phyloP scores from a whole-genome alignment of 78 protist genomes.

The Emiliania huxleyi region DNA sequence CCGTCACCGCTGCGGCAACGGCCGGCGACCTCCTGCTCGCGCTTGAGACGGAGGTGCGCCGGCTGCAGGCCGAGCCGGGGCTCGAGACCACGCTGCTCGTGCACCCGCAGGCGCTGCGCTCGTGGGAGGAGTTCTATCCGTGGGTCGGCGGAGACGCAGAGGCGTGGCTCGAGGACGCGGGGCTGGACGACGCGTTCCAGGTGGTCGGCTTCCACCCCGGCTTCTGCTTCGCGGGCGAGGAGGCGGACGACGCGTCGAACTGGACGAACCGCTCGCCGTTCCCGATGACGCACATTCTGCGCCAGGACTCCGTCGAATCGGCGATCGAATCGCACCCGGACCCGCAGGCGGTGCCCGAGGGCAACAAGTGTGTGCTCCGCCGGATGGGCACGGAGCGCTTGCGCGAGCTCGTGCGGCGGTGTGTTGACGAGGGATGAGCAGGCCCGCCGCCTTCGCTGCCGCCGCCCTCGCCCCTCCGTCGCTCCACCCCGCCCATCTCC shows the following conservation, averaged over 20 bases:
- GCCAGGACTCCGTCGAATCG: background rate
- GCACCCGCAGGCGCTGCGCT: background rate
- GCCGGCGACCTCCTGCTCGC: too few species aligned
- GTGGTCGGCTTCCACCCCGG: constrained; percentile 3
- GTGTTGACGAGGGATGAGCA: too few species aligned
- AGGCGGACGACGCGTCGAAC: background rate
- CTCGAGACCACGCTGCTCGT: background rate
- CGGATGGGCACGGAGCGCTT: background rate
- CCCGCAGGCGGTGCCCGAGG: background rate
- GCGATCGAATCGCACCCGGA: background rate
- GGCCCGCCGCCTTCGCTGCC: too few species aligned
- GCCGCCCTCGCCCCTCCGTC: too few species aligned
- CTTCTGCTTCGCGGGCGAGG: background rate
- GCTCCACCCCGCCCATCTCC: too few species aligned
- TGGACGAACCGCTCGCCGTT: background rate
- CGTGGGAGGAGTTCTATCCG: background rate
- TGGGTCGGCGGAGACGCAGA: background rate
- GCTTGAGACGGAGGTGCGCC: background rate
- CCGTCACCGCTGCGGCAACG: too few species aligned
- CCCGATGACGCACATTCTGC: background rate
- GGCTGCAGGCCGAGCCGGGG: background rate
- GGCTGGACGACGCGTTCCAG: background rate
- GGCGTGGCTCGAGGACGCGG: background rate
- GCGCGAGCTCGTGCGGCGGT: background rate
- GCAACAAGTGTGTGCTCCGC: background rate